These are phyloP conservation scores for Myochromella boudieri DNA, from an alignment of 768 basidiomycete species.

Conservation along the genomic window DNA sequence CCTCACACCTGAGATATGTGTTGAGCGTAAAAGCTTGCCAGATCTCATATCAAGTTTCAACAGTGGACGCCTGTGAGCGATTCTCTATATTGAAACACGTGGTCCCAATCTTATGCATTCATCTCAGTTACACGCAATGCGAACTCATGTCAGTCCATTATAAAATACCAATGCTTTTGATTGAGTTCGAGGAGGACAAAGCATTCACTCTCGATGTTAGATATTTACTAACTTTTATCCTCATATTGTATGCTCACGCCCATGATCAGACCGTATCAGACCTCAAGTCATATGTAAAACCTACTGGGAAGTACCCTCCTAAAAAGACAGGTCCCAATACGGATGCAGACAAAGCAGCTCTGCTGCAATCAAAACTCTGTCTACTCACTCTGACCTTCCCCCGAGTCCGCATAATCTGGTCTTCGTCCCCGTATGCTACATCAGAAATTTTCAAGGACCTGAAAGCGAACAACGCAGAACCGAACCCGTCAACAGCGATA, in stretches of 20 bases:
- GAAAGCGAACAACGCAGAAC: slow-evolving; percentile 77
- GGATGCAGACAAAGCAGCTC: slow-evolving; percentile 36
- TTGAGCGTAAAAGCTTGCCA: slow-evolving; percentile 92
- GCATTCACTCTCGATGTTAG: slow-evolving; percentile 86
- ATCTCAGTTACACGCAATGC: slow-evolving; percentile 87
- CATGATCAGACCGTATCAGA: slow-evolving; percentile 56
- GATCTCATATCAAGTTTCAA: slow-evolving; percentile 94
- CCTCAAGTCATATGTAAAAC: slow-evolving; percentile 66
- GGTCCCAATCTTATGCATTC: not conserved
- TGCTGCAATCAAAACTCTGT: slow-evolving; percentile 90
- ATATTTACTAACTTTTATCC: not conserved
- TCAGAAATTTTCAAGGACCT: slow-evolving; percentile 92
- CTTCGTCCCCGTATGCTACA: slow-evolving; percentile 91
- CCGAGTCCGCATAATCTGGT: slow-evolving; percentile 93
- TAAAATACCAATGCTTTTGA: slow-evolving; percentile 88
- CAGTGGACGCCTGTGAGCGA: slow-evolving; percentile 84
- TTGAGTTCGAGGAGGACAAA: slow-evolving; percentile 98
- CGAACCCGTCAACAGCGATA: slow-evolving; percentile 75
- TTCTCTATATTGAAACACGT: not conserved
- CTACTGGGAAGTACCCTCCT: slow-evolving; percentile 52
- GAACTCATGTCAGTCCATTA: slow-evolving; percentile 97
- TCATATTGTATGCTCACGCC: not conserved
- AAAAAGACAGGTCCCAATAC: slow-evolving; percentile 43
- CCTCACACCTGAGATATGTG: slow-evolving; percentile 90
- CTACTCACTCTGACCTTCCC: slow-evolving; percentile 90